Conservation (phyloP, 2,329 filamentous ascomycete species). For the Penicillium sp. region DNA sequence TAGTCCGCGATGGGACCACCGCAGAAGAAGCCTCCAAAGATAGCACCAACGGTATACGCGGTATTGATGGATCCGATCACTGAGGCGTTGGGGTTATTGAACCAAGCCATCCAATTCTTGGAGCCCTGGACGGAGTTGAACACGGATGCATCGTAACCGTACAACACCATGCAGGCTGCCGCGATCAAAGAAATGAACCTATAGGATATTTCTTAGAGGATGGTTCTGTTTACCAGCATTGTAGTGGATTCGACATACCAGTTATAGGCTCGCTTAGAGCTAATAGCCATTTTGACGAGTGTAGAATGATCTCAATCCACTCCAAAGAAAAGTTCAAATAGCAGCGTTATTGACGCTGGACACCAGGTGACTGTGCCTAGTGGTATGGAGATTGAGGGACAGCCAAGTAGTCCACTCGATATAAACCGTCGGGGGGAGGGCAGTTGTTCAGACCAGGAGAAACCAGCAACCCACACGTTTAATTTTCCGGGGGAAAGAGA, state of each 20-base stretch:
- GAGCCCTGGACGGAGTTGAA: constrained; percentile 75
- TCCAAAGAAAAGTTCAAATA: background rate
- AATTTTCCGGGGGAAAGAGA: constrained; percentile 9
- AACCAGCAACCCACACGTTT: constrained; percentile 12
- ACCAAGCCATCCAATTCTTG: constrained; percentile 69
- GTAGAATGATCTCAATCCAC: background rate
- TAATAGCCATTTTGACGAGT: constrained; percentile 31
- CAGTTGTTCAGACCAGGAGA: background rate
- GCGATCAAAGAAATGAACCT: constrained; percentile 73
- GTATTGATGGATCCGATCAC: constrained; percentile 68
- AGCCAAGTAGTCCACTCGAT: background rate
- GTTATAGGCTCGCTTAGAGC: constrained; percentile 41
- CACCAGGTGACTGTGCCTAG: background rate
- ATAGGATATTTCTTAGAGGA: background rate
- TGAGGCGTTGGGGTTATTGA: constrained; percentile 55
- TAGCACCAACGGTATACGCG: constrained; percentile 72
- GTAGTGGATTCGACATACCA: constrained; percentile 31
- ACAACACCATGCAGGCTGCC: constrained; percentile 76
- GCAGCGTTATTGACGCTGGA: background rate
- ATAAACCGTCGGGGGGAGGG: background rate
- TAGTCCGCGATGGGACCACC: constrained; percentile 69
- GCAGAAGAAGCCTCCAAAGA: constrained; percentile 72
- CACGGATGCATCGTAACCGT: constrained; percentile 75
- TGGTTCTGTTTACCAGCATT: background rate
- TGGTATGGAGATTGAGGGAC: background rate